These are phyloP conservation scores for Porpolomopsis calyptriformis DNA, from an alignment of 768 basidiomycete genomes.

Conservation along the genomic window DNA sequence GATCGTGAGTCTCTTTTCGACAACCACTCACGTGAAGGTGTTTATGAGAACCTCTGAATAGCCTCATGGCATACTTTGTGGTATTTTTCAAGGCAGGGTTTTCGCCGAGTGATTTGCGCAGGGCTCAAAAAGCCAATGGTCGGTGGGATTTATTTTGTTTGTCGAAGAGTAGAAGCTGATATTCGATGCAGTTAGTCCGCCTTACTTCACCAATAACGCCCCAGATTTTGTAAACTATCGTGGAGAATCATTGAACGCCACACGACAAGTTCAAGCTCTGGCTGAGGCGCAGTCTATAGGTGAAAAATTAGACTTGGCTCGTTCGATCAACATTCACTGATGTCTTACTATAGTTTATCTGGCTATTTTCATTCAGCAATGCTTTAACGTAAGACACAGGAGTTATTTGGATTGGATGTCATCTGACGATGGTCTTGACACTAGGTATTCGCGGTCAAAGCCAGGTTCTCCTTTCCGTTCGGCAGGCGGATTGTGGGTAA, in stretches of 20 bases:
- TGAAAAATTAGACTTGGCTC: slow-evolving; percentile 13
- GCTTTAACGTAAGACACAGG: slow-evolving; percentile 43
- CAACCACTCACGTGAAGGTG: not conserved
- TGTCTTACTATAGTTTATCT: slow-evolving; percentile 34
- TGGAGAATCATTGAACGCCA: slow-evolving; percentile 35
- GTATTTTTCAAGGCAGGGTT: slow-evolving; percentile 57
- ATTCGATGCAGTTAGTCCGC: slow-evolving; percentile 16
- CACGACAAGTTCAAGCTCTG: slow-evolving; percentile 46
- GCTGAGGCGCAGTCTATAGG: slow-evolving; percentile 54
- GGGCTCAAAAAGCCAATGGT: slow-evolving; percentile 37
- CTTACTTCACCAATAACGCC: slow-evolving; percentile 37
- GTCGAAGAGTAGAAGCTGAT: not conserved
- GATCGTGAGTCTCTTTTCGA: slow-evolving; percentile 29
- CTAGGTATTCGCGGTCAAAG: slow-evolving; percentile 59
- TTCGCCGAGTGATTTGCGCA: slow-evolving; percentile 42
- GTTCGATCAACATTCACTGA: not conserved
- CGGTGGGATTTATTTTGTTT: slow-evolving; percentile 6
- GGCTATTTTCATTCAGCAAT: slow-evolving; percentile 58
- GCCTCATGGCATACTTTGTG: slow-evolving; percentile 54
- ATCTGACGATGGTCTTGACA: not conserved
- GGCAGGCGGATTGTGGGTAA: slow-evolving; percentile 45
- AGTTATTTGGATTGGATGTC: not conserved
- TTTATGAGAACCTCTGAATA: slow-evolving; percentile 14
- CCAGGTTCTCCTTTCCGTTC: slow-evolving; percentile 53
- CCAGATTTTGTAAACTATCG: slow-evolving; percentile 46